Percentiles rank a stretch among this genome's conserved stretches.
Conservation (phyloP, 768 basidiomycete species). For the Mrakia hoshinonis region DNA sequence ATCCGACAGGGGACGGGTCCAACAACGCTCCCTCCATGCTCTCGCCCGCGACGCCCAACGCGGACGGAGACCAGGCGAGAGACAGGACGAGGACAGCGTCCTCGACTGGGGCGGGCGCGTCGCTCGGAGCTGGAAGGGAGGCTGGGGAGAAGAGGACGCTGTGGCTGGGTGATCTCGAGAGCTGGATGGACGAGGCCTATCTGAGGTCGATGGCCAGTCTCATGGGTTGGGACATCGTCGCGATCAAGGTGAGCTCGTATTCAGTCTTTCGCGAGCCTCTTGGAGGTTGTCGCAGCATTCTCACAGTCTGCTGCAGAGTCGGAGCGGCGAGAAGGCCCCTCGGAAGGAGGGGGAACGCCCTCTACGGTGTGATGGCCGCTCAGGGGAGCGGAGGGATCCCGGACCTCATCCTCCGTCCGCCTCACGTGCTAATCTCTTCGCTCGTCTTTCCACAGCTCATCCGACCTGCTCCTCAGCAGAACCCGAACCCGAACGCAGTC, state of each 20-base stretch:
- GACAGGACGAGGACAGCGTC: background rate
- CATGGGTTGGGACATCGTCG: constrained; percentile 68
- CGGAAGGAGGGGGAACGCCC: too few species aligned
- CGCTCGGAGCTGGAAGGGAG: constrained; percentile 11
- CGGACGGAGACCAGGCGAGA: background rate
- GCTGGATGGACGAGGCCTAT: constrained; percentile 97
- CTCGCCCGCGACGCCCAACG: background rate
- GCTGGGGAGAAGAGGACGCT: constrained; percentile 46
- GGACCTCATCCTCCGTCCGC: background rate
- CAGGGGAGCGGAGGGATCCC: background rate
- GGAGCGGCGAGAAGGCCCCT: too few species aligned
- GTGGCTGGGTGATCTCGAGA: constrained; percentile 81
- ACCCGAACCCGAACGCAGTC: constrained; percentile 60
- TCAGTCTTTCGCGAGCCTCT: background rate
- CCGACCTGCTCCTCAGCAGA: constrained; percentile 40
- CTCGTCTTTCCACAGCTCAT: constrained; percentile 8
- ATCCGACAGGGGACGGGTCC: constrained; percentile 18
- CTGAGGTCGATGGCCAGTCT: constrained; percentile 74
- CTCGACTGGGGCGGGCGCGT: background rate
- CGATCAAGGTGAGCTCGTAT: constrained; percentile 26
- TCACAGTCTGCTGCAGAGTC: too few species aligned
- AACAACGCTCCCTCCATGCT: background rate
- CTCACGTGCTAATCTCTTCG: background rate
- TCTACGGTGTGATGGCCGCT: too few species aligned
- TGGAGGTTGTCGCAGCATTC: too few species aligned